These are phyloP conservation scores for Claviceps digitariae DNA, from an alignment of 2,329 filamentous ascomycete species.

Conservation along the genomic window DNA sequence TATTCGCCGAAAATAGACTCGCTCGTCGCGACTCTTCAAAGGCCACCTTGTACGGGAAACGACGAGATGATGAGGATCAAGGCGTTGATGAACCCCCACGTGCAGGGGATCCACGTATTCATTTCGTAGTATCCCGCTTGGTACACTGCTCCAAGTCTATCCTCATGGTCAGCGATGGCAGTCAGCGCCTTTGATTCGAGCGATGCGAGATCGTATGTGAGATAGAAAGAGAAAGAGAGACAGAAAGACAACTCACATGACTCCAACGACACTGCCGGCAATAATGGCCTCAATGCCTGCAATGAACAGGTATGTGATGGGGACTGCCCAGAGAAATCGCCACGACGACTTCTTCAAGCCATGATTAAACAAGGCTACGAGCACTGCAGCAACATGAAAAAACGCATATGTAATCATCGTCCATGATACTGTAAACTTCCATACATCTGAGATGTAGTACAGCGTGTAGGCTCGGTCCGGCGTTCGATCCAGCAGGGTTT, in stretches of 20 bases:
- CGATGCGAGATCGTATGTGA: no score
- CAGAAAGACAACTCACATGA: slow-evolving; percentile 44
- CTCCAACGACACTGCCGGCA: slow-evolving; percentile 67
- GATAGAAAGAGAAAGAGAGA: no score
- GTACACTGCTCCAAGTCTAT: slow-evolving; percentile 66
- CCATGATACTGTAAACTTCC: slow-evolving; percentile 80
- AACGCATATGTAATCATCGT: slow-evolving; percentile 65
- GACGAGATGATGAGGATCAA: slow-evolving; percentile 73
- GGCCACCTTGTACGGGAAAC: slow-evolving; percentile 81
- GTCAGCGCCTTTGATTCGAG: neutral
- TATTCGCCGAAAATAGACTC: neutral
- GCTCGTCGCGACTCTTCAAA: slow-evolving; percentile 34
- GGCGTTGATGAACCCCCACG: slow-evolving; percentile 78
- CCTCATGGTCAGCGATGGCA: slow-evolving; percentile 25
- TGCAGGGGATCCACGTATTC: slow-evolving; percentile 88
- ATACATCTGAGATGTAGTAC: slow-evolving; percentile 64
- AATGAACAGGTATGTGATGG: slow-evolving; percentile 55
- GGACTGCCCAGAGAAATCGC: slow-evolving; percentile 58
- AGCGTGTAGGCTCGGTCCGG: slow-evolving; percentile 41
- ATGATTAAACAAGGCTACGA: slow-evolving; percentile 61
- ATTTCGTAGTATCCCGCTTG: slow-evolving; percentile 72
- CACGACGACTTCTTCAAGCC: slow-evolving; percentile 40
- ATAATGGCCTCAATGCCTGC: slow-evolving; percentile 66
- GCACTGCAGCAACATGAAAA: slow-evolving; percentile 59
- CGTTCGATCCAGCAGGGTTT: slow-evolving; percentile 32